These are phyloP conservation scores for Diversispora epigaea DNA, from an alignment of 192 early-diverging fungal genomes.

Conservation along the genomic window DNA sequence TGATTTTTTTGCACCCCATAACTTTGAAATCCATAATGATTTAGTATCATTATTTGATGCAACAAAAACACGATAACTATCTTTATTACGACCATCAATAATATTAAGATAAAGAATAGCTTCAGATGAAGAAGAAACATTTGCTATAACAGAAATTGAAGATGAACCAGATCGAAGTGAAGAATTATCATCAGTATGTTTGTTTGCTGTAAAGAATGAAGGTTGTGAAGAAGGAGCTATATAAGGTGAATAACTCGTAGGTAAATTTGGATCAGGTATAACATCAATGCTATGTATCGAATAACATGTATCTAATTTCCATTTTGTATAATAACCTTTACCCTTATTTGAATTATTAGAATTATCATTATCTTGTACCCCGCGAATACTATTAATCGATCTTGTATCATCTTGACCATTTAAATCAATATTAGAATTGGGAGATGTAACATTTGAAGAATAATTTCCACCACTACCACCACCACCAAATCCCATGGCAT, in stretches of 20 bases:
- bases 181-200: slow-evolving; percentile 27
- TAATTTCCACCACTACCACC: slow-evolving; percentile 29
- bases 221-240: slow-evolving; percentile 36
- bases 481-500: slow-evolving; percentile 36
- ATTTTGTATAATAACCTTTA: slow-evolving; percentile 68
- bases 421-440: slow-evolving; percentile 15
- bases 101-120: slow-evolving; percentile 18
- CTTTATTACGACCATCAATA: slow-evolving; percentile 16
- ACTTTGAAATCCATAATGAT: slow-evolving; percentile 54
- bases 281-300: slow-evolving; percentile 57
- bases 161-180: slow-evolving; percentile 35
- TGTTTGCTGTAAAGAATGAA: not conserved
- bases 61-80: slow-evolving; percentile 49
- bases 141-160: not conserved
- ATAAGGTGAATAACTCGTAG: slow-evolving; percentile 41
- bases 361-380: slow-evolving; percentile 32
- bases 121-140: not conserved
- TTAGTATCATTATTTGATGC: slow-evolving; percentile 50
- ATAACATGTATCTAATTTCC: slow-evolving; percentile 66
- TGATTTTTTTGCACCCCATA: slow-evolving; percentile 53
- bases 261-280: slow-evolving; percentile 42
- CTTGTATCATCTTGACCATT: slow-evolving; percentile 39
- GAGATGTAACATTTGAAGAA: slow-evolving; percentile 35
- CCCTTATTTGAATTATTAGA: slow-evolving; percentile 43
- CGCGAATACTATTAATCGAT: slow-evolving; percentile 49